These are phyloP conservation scores for Tremella yokohamensis DNA, from an alignment of 768 basidiomycete species.

Conservation along the genomic window DNA sequence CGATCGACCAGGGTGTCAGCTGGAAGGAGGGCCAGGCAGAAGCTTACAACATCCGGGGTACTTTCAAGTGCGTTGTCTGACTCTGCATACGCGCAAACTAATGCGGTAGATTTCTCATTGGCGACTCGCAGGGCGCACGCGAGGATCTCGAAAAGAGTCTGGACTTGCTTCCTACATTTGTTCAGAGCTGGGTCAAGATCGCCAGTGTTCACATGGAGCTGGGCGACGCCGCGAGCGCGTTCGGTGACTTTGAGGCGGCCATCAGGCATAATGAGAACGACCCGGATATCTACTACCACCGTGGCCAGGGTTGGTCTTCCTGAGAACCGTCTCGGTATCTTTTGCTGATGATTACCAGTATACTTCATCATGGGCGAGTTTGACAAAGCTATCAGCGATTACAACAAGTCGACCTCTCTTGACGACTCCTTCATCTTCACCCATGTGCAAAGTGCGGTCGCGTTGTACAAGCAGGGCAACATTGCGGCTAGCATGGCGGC, in stretches of 20 bases:
- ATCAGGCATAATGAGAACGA: slow-evolving; percentile 75
- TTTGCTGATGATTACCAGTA: slow-evolving; percentile 55
- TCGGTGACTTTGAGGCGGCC: slow-evolving; percentile 87
- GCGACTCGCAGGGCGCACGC: slow-evolving; percentile 76
- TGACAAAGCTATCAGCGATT: slow-evolving; percentile 78
- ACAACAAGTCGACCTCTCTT: slow-evolving; percentile 79
- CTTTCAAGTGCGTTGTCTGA: slow-evolving; percentile 71
- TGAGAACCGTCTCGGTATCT: too few species aligned
- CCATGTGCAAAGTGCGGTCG: slow-evolving; percentile 95
- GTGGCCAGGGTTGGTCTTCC: slow-evolving; percentile 73
- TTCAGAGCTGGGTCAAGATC: slow-evolving; percentile 91
- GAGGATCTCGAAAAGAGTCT: slow-evolving; percentile 75
- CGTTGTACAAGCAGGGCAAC: slow-evolving; percentile 85
- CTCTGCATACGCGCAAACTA: background rate
- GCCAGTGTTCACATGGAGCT: slow-evolving; percentile 98
- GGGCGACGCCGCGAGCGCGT: slow-evolving; percentile 69
- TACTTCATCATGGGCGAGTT: slow-evolving; percentile 88
- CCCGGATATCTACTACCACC: slow-evolving; percentile 97
- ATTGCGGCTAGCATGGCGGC: slow-evolving; percentile 79
- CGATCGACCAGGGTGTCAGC: slow-evolving; percentile 80
- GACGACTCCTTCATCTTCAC: slow-evolving; percentile 90
- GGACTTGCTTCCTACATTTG: slow-evolving; percentile 61
- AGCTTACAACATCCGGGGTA: slow-evolving; percentile 87
- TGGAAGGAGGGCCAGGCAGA: slow-evolving; percentile 66
- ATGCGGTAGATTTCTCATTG: slow-evolving; percentile 71